Evolutionary conservation across 495 filamentous ascomycete genomes (phyloP).

Genomic region (Clavariopsis aquatica): DNA sequence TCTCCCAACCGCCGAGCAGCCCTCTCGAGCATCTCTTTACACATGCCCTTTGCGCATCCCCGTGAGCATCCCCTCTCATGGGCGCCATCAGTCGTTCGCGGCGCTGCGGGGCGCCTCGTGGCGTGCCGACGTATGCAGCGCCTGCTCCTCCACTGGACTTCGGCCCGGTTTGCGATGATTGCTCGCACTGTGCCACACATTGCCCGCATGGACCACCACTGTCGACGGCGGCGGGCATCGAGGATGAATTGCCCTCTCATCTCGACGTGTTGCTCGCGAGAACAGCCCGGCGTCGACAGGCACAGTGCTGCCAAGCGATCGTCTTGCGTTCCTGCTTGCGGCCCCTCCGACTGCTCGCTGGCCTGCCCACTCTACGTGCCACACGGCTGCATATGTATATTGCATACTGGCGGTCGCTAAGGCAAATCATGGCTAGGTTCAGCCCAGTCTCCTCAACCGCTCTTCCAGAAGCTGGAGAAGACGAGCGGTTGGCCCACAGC

Average conservation of each 20-base stretch:
- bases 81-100: conserved; percentile 3
- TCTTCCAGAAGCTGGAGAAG: conserved; percentile 28
- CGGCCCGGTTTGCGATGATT: conserved; percentile 15
- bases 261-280: background rate
- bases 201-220: background rate
- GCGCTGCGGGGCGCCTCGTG: conserved; percentile 10
- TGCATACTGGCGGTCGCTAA: conserved; percentile 22
- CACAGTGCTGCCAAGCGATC: conserved; percentile 14
- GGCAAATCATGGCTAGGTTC: conserved; percentile 20
- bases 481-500: conserved; percentile 4
- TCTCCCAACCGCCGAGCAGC: no score
- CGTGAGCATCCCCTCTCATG: no score
- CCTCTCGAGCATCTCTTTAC: no score
- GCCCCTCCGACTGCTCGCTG: conserved; percentile 12
- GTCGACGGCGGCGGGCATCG: background rate
- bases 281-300: background rate
- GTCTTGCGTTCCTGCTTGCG: conserved; percentile 14
- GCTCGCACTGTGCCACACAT: background rate
- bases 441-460: conserved; percentile 9
- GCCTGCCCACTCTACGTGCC: conserved; percentile 29
- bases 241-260: conserved; percentile 23
- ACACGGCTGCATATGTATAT: conserved; percentile 28
- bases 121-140: background rate
- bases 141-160: conserved; percentile 3
- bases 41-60: no score